Conservation (phyloP, 164 flowering plant species). For the Protea cynaroides region DNA sequence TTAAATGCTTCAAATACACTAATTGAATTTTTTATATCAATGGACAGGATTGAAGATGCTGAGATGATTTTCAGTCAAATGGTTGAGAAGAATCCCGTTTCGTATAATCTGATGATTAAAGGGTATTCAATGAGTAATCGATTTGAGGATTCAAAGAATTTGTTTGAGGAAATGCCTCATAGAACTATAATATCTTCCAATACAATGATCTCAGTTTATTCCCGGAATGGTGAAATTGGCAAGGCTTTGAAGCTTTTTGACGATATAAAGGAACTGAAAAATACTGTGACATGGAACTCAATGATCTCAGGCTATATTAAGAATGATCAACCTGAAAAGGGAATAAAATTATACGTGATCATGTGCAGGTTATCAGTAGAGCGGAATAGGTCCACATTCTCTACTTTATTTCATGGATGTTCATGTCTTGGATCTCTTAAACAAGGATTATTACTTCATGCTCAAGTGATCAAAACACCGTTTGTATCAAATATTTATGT, state of each 20-base stretch:
- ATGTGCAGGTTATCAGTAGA: conserved; percentile 43
- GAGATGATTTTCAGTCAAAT: conserved; percentile 32
- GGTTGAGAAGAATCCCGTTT: conserved; percentile 25
- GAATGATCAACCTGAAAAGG: conserved; percentile 44
- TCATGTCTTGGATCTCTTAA: conserved; percentile 54
- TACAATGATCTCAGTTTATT: conserved; percentile 58
- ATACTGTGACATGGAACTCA: conserved; percentile 71
- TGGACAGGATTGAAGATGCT: conserved; percentile 49
- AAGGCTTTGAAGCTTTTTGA: conserved; percentile 55
- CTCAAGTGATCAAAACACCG: conserved; percentile 49
- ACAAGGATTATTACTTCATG: conserved; percentile 52
- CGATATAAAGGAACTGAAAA: conserved; percentile 33
- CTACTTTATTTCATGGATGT: conserved; percentile 56
- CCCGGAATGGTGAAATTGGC: conserved; percentile 40
- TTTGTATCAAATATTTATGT: conserved; percentile 54
- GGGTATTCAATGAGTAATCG: conserved; percentile 49
- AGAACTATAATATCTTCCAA: conserved; percentile 38
- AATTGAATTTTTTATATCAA: conserved; percentile 34
- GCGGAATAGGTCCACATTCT: conserved; percentile 56
- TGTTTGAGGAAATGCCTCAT: conserved; percentile 45
- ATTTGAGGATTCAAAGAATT: conserved; percentile 36
- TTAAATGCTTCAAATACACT: conserved; percentile 43
- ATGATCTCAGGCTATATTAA: conserved; percentile 63
- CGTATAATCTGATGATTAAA: conserved; percentile 66
- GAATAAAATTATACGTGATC: conserved; percentile 35